Conservation (phyloP, 192 early-diverging fungal genomes). For the Coemansia sp. region DNA sequence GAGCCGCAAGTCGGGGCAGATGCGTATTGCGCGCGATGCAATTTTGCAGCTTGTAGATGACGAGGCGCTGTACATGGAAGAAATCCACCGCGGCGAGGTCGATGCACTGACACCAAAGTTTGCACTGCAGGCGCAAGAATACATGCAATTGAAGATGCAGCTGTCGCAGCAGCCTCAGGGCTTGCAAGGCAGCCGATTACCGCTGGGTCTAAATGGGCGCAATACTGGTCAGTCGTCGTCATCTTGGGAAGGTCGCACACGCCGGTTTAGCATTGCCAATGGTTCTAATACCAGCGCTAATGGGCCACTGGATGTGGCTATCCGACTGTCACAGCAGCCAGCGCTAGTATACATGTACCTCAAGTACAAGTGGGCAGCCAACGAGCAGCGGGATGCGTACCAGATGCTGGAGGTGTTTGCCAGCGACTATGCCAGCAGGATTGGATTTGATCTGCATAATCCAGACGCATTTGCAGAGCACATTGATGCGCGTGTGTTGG, state of each 20-base stretch:
- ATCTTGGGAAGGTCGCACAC: slow-evolving; percentile 20
- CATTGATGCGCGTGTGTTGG: slow-evolving; percentile 20
- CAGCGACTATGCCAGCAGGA: slow-evolving; percentile 56
- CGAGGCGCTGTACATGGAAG: slow-evolving; percentile 30
- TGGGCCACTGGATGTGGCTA: slow-evolving; percentile 21
- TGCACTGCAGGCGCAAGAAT: background rate
- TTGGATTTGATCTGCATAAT: slow-evolving; percentile 38
- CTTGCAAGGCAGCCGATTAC: slow-evolving; percentile 4
- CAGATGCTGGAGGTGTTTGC: slow-evolving; percentile 78
- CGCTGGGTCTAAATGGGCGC: background rate
- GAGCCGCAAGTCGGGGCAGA: slow-evolving; percentile 83
- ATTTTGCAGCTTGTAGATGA: slow-evolving; percentile 33
- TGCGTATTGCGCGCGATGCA: slow-evolving; percentile 45
- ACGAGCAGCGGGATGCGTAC: slow-evolving; percentile 58
- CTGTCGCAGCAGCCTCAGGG: background rate
- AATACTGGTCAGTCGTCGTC: background rate
- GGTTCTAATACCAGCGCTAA: slow-evolving; percentile 3
- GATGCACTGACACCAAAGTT: slow-evolving; percentile 5
- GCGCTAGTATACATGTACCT: slow-evolving; percentile 81
- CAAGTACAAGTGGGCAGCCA: slow-evolving; percentile 60
- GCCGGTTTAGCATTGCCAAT: slow-evolving; percentile 10
- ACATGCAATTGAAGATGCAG: background rate
- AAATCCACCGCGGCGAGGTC: slow-evolving; percentile 24
- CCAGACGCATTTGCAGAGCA: slow-evolving; percentile 31
- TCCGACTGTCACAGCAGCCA: slow-evolving; percentile 41